Conservation (phyloP, 2,329 filamentous ascomycete genomes). For the Ascochyta fabae region DNA sequence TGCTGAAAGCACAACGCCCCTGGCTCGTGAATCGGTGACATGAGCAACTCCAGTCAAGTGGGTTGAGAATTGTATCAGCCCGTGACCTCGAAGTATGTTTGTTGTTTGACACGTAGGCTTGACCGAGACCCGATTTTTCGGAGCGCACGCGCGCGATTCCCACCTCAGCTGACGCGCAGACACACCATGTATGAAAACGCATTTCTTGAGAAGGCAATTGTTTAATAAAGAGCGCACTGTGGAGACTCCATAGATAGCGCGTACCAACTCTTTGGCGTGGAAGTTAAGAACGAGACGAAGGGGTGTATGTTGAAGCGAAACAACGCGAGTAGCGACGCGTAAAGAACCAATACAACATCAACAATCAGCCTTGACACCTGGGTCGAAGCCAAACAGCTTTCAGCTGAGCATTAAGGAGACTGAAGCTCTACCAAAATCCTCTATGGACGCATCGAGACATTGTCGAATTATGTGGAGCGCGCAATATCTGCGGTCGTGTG, state of each 20-base stretch:
- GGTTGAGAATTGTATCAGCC: not conserved
- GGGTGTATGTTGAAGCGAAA: slow-evolving; percentile 13
- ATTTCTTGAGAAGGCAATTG: not conserved
- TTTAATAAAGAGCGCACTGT: not conserved
- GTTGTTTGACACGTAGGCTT: not conserved
- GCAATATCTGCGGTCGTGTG: not conserved
- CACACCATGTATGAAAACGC: not conserved
- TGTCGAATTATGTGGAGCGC: not conserved
- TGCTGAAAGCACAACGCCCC: not conserved
- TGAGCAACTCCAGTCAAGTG: not conserved
- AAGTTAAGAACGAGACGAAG: not conserved
- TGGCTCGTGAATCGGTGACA: not conserved
- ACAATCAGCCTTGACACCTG: not conserved
- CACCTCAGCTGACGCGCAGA: slow-evolving; percentile 2
- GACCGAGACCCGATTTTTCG: not conserved
- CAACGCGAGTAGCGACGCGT: slow-evolving; percentile 16
- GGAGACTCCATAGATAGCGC: too few relatives aligned
- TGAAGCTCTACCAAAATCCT: not conserved
- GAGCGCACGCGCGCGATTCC: slow-evolving; percentile 4
- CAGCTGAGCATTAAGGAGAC: not conserved
- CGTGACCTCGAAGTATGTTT: not conserved
- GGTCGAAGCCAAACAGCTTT: not conserved
- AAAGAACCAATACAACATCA: slow-evolving; percentile 13
- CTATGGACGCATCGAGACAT: not conserved
- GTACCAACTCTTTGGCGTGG: not conserved